Base-by-base conservation (phyloP, 2,329 filamentous ascomycete species). In the Dothideomycetes sp. region DNA sequence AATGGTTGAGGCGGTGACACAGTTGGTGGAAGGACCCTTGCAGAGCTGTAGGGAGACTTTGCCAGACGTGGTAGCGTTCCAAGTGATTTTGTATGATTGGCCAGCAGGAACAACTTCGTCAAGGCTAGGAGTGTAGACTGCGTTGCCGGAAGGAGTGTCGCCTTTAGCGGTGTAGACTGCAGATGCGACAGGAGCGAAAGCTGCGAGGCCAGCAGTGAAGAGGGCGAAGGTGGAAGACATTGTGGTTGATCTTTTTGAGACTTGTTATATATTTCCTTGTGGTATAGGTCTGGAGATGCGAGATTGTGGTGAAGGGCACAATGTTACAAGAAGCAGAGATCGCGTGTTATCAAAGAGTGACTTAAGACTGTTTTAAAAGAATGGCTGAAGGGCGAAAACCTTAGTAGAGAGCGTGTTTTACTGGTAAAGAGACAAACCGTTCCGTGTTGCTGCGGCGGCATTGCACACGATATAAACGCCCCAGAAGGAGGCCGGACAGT, bases 41-140 rank as follows among this genome's bases (percentile, higher is more conserved):
- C 78, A 70, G 47, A 80, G 71, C 44, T 75, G 56, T 42, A 81
- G 61, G n/a, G 72, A 72, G 52, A 79, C 63, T 31, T 61, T 65
- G 52, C 64, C 66, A 40, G 55, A 41, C 40, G 65, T 65, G 48
- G 61, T 66, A 36, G 67, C 61, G 45, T 63, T 46, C 77, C 77
- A 81, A 47, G 64, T 73, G 65, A 79, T 74, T 52, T 61, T 65
- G 67, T 65, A 79, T 41, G 63, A 51, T 56, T 66, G 53, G 57
- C 73, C 73, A 44, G 59, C 73, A n/a, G 69, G 67, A 40, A 79
- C 72, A 39, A 68, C 55, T 55, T 70, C 61, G 52, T 65, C 61
- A 47, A 73, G 56, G 41, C 66, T 62, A 22, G 73, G 76, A 16
- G 54, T 57, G 45, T 49, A 49, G 60, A 79, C 72, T 37, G 75